A percentile compares a stretch with the other conserved stretches of the same genome.
Conservation (phyloP, 371 early-diverging fungal species). For the Fennellomyces sp. region DNA sequence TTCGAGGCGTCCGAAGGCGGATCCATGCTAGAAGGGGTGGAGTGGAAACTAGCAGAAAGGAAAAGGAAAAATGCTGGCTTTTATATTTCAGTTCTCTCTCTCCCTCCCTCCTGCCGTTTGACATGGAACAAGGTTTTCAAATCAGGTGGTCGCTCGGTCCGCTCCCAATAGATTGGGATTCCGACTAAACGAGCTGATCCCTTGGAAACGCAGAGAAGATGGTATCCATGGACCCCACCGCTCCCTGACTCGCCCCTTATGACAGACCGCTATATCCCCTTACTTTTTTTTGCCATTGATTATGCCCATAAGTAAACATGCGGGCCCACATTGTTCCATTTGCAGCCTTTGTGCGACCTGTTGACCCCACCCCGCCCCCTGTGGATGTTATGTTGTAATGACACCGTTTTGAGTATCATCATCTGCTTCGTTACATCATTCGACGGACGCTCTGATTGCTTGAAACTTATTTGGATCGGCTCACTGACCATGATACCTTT, state of each 20-base stretch:
- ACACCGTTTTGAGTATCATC: slow-evolving; percentile 5
- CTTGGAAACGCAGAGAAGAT: neutral
- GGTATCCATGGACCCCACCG: too few relatives aligned
- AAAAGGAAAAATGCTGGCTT: neutral
- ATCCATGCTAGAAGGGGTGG: neutral
- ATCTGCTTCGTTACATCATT: slow-evolving; percentile 2
- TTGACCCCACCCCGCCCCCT: neutral
- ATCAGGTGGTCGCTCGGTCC: neutral
- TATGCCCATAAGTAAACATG: neutral
- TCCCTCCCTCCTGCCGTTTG: neutral
- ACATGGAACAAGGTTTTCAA: slow-evolving; percentile 6
- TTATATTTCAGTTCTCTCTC: too few relatives aligned
- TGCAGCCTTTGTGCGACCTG: neutral
- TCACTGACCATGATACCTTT: too few relatives aligned
- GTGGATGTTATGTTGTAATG: neutral
- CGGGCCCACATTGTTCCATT: neutral
- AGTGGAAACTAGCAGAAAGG: neutral
- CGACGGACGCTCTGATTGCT: neutral
- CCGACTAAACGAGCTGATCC: neutral
- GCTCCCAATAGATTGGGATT: neutral
- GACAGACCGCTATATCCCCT: too few relatives aligned
- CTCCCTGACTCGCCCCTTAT: too few relatives aligned
- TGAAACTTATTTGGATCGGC: neutral
- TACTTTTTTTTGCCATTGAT: neutral
- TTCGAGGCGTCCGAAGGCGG: neutral